Conservation (phyloP, 805 yeast species). For the Aciculoconidium aculeatum region DNA sequence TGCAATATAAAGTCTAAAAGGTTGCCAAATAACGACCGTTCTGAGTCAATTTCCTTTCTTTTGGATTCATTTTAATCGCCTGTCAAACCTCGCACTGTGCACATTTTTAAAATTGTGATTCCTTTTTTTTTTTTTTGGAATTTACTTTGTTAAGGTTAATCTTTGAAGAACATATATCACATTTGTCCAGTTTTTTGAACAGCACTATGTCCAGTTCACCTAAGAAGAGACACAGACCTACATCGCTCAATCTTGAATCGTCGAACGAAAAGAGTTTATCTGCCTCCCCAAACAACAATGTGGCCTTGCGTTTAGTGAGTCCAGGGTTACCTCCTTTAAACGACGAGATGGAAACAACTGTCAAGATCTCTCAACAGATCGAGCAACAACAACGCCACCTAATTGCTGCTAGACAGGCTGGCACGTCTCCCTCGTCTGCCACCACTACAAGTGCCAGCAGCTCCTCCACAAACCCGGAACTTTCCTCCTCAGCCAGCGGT, state of each 20-base stretch:
- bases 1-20: too few relatives aligned
- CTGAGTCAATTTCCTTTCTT: too few relatives aligned
- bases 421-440: slow-evolving; percentile 1
- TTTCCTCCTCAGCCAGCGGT: slow-evolving; percentile 1
- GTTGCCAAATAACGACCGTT: too few relatives aligned
- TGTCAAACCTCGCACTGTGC: too few relatives aligned
- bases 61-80: too few relatives aligned
- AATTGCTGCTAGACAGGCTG: slow-evolving; percentile 22
- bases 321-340: slow-evolving; percentile 28
- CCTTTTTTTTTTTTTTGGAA: too few relatives aligned
- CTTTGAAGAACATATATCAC: too few relatives aligned
- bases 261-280: too few relatives aligned
- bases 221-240: slow-evolving; percentile 15
- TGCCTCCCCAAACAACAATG: slow-evolving; percentile 20
- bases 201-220: slow-evolving; percentile 5
- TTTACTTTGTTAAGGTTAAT: too few relatives aligned
- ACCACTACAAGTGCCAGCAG: background rate
- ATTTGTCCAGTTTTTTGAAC: too few relatives aligned
- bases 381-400: slow-evolving; percentile 27
- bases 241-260: slow-evolving; percentile 12
- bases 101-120: too few relatives aligned
- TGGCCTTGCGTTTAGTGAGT: slow-evolving; percentile 28
- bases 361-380: slow-evolving; percentile 26
- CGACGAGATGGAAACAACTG: slow-evolving; percentile 27
- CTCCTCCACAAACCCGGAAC: slow-evolving; percentile 4